A percentile compares a stretch with the other conserved stretches of the same genome.
Evolutionary conservation across 2,329 filamentous ascomycete species (phyloP).

Genomic region (Raffaelea albimanens): DNA sequence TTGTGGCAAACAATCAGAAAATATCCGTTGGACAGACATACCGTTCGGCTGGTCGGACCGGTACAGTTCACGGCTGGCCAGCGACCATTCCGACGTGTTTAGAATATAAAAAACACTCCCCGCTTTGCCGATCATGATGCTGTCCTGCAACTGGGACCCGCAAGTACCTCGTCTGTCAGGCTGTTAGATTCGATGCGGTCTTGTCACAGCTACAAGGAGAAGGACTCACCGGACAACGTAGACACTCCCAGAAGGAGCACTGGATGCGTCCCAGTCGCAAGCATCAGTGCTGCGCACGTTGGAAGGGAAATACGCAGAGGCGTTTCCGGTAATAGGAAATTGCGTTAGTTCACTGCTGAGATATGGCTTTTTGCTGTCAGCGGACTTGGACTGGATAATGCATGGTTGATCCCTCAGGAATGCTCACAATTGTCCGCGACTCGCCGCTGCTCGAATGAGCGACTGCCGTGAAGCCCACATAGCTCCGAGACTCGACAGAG

Average conservation of each 20-base stretch:
- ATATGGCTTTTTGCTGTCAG: background rate
- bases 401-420: background rate
- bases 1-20: background rate
- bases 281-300: background rate
- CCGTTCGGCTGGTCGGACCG: background rate
- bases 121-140: background rate
- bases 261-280: background rate
- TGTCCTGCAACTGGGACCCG: background rate
- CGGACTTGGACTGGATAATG: too few relatives aligned
- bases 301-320: background rate
- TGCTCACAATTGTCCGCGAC: constrained; percentile 1
- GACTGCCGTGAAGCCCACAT: background rate
- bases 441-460: constrained; percentile 6
- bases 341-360: constrained; percentile 1
- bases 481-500: background rate
- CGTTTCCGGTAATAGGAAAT: constrained; percentile 2
- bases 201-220: too few relatives aligned
- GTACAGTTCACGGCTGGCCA: background rate
- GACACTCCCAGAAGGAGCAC: background rate
- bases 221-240: constrained; percentile 1
- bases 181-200: too few relatives aligned
- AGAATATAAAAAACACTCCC: constrained; percentile 2
- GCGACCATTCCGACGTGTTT: constrained; percentile 1
- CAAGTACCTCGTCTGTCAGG: background rate
- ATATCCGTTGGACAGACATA: background rate